A percentile compares a stretch with the other conserved stretches of the same genome.
phyloP scores from a whole-genome alignment of 2,329 filamentous ascomycete genomes.

The Xylaria sp. region DNA sequence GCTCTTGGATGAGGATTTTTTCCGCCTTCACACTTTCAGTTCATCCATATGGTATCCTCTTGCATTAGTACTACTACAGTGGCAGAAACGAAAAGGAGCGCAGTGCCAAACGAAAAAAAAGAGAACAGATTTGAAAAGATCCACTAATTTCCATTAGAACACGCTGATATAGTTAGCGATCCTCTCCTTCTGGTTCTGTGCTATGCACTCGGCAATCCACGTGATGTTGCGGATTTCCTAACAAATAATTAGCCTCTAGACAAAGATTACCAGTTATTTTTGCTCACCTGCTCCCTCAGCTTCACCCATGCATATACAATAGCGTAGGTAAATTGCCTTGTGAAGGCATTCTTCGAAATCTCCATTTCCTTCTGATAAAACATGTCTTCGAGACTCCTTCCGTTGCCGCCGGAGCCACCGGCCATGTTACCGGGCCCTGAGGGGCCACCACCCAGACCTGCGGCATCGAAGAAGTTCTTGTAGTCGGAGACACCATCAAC shows the following conservation, averaged over 20 bases:
- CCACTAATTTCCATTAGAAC: slow-evolving; percentile 64
- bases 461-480: slow-evolving; percentile 93
- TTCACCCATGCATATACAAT: slow-evolving; percentile 99
- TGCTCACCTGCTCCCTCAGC: slow-evolving; percentile 88
- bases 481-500: slow-evolving; percentile 94
- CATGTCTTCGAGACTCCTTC: slow-evolving; percentile 91
- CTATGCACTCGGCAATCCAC: slow-evolving; percentile 99
- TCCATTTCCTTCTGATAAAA: slow-evolving; percentile 99
- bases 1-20: slow-evolving; percentile 26
- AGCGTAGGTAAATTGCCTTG: slow-evolving; percentile 90
- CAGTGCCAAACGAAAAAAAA: slow-evolving; percentile 22
- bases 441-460: slow-evolving; percentile 74
- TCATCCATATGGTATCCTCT: slow-evolving; percentile 41
- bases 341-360: slow-evolving; percentile 93
- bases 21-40: slow-evolving; percentile 19
- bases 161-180: slow-evolving; percentile 99
- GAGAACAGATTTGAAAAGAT: slow-evolving; percentile 16
- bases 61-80: slow-evolving; percentile 56
- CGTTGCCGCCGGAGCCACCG: slow-evolving; percentile 77
- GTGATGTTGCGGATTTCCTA: slow-evolving; percentile 99
- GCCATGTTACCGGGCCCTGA: slow-evolving; percentile 83
- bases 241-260: slow-evolving; percentile 34
- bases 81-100: slow-evolving; percentile 34
- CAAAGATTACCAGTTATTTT: slow-evolving; percentile 35
- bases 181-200: slow-evolving; percentile 98